Evolutionary conservation across 164 flowering plant genomes (phyloP), one percentile per base, ranked within the genome.

Genomic region (Aristolochia fimbriata): DNA sequence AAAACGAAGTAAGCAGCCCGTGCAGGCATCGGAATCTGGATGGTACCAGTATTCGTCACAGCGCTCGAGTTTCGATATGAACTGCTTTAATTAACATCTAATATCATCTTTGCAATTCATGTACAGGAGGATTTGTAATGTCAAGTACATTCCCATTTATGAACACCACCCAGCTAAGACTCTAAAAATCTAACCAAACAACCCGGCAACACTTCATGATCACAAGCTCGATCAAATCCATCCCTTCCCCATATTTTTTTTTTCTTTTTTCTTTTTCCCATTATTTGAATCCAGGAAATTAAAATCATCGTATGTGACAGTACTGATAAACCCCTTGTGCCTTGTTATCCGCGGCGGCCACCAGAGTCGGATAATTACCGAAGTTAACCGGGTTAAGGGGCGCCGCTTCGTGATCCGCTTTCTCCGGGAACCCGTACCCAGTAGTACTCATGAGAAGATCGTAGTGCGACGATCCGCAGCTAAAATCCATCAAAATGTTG

Each of bases 401-500:
- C 58, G 60, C 16, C 21, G 22, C 59, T 58, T 62, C 65, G 43
- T 46, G 49, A 49, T 46, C 54, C 55, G 9, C 41, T 61, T 64
- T 70, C 53, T 60, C 70, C 11, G 67, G 68, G 23, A 55, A 59
- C 19, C 45, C 64, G 49, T 51, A 58, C 47, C 62, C 59, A 57
- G 51, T n/a, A n/a, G n/a, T n/a, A n/a, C n/a, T n/a, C n/a, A n/a
- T 47, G 56, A 57, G 47, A 49, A 58, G 60, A 60, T 70, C 68
- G 61, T 47, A 62, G 0, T 62, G 21, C 24, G 59, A 47, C 10
- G n/a, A n/a, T n/a, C 61, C 68, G 51, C 53, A 48, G 13, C 68
- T 59, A 17, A 67, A 48, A 20, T 64, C 73, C 76, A 61, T 70
- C 9, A 60, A 64, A 20, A 58, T 47, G 9, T 65, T 47, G 25